Evolutionary conservation across 257 asterid genomes (phyloP), one percentile per base, ranked within the genome.

Genomic region (Plantago elongata): DNA sequence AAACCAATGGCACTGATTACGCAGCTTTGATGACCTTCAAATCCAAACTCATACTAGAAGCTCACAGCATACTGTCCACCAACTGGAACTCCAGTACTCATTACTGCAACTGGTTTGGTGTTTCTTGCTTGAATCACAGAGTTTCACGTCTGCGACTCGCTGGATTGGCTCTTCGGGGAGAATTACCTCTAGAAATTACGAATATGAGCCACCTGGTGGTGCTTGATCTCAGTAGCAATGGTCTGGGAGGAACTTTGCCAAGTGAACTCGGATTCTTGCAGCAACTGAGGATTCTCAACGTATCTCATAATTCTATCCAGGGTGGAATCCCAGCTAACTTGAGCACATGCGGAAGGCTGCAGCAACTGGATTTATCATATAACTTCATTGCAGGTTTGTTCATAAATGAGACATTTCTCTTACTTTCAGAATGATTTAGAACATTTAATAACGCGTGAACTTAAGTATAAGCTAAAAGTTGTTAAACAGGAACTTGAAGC

Each of bases 31-130:
- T 75, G 54, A 60, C 79, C 43, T 75, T 79, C 54, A 77, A 74
- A 60, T 74, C 79, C 38, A 40, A 43, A 27, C 62, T 74, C 13
- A 12, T 47, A 10, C 55, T 69, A 17, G 55, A 54, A 51, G 18
- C 63, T 9, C 54, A 65, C n/a, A 63, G 57, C 57, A 44, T 70
- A 48, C 7, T 79, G 37, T 69, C 76, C 54, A 63, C 22, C 10
- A 72, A 72, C 62, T 79, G 84, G 84, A 79, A 56, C 65, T 63
- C 75, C 61, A 18, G 49, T 14, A 40, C 74, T 57, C 72, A 69
- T 50, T 60, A 61, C 58, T 75, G 78, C 68, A 64, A 13, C 34
- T 78, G 83, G 83, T 62, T 29, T 34, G 84, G 79, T 43, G 77
- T 72, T 58, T 65, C 70, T 12, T 79, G 84, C 71, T 51, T 43